Conservation (phyloP, 2,329 filamentous ascomycete genomes). For the Colletotrichum sublineola region DNA sequence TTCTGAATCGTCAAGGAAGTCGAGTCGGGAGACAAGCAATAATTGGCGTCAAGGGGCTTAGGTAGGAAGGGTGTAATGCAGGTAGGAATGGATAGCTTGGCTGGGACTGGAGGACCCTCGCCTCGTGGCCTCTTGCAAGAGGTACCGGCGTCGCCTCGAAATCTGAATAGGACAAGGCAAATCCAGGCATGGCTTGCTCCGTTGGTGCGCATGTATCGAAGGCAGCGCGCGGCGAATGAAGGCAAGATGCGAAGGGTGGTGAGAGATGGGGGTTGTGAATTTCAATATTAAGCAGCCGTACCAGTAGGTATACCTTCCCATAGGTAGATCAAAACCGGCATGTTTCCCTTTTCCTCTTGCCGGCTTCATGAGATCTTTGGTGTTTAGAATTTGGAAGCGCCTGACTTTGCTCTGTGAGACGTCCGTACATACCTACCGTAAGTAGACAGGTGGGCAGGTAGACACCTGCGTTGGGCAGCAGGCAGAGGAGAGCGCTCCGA, state of each 20-base stretch:
- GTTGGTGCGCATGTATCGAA: constrained; percentile 32
- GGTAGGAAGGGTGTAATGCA: neutral
- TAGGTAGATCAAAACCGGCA: neutral
- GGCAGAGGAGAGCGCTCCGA: neutral
- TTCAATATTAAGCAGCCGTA: neutral
- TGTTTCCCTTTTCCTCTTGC: neutral
- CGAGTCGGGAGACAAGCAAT: neutral
- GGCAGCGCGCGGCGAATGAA: neutral
- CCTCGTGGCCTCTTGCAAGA: constrained; percentile 15
- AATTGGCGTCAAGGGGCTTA: neutral
- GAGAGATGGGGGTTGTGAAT: neutral
- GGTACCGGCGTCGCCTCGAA: constrained; percentile 11
- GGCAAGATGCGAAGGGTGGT: neutral
- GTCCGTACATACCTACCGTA: neutral
- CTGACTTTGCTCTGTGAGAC: neutral
- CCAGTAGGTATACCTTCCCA: neutral
- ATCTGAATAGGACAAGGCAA: constrained; percentile 2
- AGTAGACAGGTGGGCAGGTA: neutral
- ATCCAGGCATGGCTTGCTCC: constrained; percentile 13
- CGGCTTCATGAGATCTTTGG: neutral
- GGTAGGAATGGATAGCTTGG: neutral
- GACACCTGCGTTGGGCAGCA: neutral
- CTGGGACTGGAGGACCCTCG: constrained; percentile 13
- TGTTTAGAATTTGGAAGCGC: neutral
- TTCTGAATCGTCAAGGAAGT: constrained; percentile 23